Evolutionary conservation across 805 yeast species (phyloP).

Genomic region (Schwanniomyces pseudopolymorphus): DNA sequence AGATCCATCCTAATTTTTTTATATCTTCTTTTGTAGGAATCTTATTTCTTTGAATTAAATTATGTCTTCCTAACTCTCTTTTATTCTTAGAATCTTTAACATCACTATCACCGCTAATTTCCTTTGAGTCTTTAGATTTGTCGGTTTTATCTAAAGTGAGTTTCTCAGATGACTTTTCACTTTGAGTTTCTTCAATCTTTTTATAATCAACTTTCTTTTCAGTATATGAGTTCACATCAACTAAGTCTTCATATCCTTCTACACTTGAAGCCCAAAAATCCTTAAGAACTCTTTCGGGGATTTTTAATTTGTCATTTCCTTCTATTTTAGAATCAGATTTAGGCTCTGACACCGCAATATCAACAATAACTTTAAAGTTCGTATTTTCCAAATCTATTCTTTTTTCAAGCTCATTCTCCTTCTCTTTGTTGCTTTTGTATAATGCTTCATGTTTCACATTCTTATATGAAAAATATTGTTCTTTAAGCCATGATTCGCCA

Average conservation of each 20-base stretch:
- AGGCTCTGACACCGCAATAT: conserved; percentile 38
- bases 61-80: conserved; percentile 20
- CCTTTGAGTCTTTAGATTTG: background rate
- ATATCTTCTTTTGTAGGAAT: conserved; percentile 39
- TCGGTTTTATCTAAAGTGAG: conserved; percentile 4
- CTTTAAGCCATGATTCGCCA: conserved; percentile 42
- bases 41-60: conserved; percentile 14
- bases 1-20: conserved; percentile 45
- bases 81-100: background rate
- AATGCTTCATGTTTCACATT: conserved; percentile 20
- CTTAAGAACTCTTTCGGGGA: conserved; percentile 29
- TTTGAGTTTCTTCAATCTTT: conserved; percentile 1
- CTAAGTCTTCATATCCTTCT: background rate
- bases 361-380: conserved; percentile 35
- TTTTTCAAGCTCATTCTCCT: conserved; percentile 1
- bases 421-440: conserved; percentile 5
- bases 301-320: conserved; percentile 32
- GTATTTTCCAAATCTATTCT: conserved; percentile 5
- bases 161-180: conserved; percentile 2
- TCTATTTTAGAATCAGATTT: conserved; percentile 29
- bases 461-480: conserved; percentile 39
- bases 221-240: background rate
- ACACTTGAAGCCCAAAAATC: conserved; percentile 14
- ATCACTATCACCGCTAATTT: background rate
- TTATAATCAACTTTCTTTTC: background rate